Base-by-base conservation (phyloP, 352 stramenopile genomes). In the Phytophthora macrochlamydospora region DNA sequence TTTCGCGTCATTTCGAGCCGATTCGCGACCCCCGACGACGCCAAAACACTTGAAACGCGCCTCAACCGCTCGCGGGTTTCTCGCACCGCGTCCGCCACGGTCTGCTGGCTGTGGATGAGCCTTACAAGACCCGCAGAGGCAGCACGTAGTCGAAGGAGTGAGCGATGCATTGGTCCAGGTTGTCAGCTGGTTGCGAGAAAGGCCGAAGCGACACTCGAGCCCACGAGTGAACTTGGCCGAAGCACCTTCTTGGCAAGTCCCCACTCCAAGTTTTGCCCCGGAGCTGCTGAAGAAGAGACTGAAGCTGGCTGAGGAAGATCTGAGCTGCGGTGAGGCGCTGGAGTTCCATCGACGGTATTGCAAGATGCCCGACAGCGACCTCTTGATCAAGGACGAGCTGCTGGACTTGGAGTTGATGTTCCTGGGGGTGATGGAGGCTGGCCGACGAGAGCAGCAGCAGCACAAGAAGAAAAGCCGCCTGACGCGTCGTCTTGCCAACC, bases 1-100 rank as follows among this genome's bases (percentile, higher is more conserved):
- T 69, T 90, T 91, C 24, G 84, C 79, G 56, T 90, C 84, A 38
- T 52, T 70, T 7, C 8, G 51, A 66, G 62, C 50, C 12, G 62
- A 67, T 5, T 51, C 35, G 0, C 11, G 38, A 6, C 18, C 33
- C 12, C 11, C 12, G 7, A 54, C 63, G 42, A 31, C 44, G n/a
- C 33, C 53, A 44, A 54, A 43, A 32, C 28, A 28, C 5, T 7
- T 5, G 7, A 55, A 7, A 51, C 52, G 7, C 28, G 51, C 24
- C 18, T 38, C 30, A 87, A 38, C 48, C 64, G 70, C 29, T 69
- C 28, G 24, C 78, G 67, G 3, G 63, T 51, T 52, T 81, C 62
- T 3, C 44, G 51, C 11, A 82, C 30, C 2, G 67, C 67, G 11
- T 72, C 44, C 11, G 49, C 3, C 18, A 78, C 42, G 0, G 56